A percentile compares a stretch with the other conserved stretches of the same genome.
Conservation (phyloP, 2,329 filamentous ascomycete genomes). For the Trichoderma cornu-damae region DNA sequence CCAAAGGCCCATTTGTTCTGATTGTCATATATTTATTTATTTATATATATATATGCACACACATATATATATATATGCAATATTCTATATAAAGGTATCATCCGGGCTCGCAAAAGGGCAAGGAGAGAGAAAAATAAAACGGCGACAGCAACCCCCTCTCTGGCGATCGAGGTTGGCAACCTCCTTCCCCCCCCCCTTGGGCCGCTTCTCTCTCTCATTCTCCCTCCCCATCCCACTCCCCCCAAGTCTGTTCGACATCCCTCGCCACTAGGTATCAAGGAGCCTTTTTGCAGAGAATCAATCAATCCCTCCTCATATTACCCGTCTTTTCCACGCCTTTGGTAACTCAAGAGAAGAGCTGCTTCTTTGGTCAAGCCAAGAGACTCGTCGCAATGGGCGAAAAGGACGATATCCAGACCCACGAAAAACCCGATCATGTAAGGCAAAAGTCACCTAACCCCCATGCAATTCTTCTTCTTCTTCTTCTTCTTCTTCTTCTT, state of each 20-base stretch:
- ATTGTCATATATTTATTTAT: too few relatives aligned
- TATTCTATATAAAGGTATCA: too few relatives aligned
- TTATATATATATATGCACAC: too few relatives aligned
- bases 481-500: too few relatives aligned
- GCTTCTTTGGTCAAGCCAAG: background rate
- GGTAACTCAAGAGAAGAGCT: background rate
- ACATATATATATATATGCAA: too few relatives aligned
- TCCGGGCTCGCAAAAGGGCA: background rate
- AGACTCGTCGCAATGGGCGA: constrained; percentile 8
- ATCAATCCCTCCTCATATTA: background rate
- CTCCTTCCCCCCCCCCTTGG: background rate
- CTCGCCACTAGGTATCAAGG: background rate
- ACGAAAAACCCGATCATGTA: constrained; percentile 14
- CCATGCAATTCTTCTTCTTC: background rate
- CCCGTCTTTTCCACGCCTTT: background rate
- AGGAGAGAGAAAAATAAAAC: background rate
- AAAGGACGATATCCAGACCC: constrained; percentile 2
- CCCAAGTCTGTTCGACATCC: background rate
- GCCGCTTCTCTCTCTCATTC: too few relatives aligned
- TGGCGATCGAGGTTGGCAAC: background rate
- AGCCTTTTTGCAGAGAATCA: background rate
- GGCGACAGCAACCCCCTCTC: constrained; percentile 2
- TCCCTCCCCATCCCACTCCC: background rate
- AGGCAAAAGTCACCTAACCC: background rate
- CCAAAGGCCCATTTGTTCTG: background rate